Conservation (phyloP, 495 filamentous ascomycete genomes). For the Xylaria acuta region DNA sequence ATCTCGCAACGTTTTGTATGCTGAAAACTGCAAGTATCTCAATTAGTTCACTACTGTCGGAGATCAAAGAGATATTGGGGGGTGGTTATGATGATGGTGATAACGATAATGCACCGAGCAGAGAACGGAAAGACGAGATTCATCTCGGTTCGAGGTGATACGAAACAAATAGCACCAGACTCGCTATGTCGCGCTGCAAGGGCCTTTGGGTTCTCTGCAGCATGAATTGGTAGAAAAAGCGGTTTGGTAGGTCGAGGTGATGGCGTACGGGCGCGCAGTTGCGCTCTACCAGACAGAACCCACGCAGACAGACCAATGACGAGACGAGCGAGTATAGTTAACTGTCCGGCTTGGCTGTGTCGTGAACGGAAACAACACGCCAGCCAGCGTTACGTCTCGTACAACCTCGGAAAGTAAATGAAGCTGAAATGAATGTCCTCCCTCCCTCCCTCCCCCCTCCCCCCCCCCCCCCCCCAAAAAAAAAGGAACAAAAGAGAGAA, state of each 20-base stretch:
- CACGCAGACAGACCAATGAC: constrained; percentile 17
- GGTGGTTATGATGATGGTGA: not conserved
- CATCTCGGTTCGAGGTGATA: constrained; percentile 4
- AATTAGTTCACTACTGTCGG: constrained; percentile 12
- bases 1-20: not conserved
- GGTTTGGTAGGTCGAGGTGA: constrained; percentile 20
- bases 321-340: constrained; percentile 10
- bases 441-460: too few species aligned
- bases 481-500: not conserved
- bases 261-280: constrained; percentile 17
- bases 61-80: not conserved
- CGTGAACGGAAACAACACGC: constrained; percentile 12
- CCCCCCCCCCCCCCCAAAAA: not conserved
- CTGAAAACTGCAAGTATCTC: not conserved
- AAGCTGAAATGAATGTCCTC: constrained; percentile 26
- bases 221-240: not conserved
- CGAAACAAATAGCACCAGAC: constrained; percentile 13
- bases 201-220: constrained; percentile 28
- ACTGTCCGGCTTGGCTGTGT: constrained; percentile 20
- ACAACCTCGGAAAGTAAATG: constrained; percentile 27
- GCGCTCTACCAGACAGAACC: constrained; percentile 11
- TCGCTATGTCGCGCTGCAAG: constrained; percentile 22
- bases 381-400: constrained; percentile 22
- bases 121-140: not conserved
- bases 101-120: not conserved